Percentiles rank a stretch among this genome's conserved stretches.
These are phyloP conservation scores for Miscanthus lutarioriparius DNA, from an alignment of 176 grass and related monocot species.

Conservation along the genomic window DNA sequence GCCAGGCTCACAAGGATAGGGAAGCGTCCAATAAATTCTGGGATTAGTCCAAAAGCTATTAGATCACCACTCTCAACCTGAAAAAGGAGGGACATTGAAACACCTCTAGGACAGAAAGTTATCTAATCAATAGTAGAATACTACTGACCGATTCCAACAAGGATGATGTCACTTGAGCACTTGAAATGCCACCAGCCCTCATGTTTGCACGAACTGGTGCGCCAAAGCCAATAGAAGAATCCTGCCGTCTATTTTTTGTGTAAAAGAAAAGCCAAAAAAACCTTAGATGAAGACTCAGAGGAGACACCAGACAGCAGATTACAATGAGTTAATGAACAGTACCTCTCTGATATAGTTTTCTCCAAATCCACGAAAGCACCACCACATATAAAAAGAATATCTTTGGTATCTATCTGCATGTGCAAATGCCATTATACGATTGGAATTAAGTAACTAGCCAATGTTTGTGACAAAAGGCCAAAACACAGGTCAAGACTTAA, in stretches of 20 bases:
- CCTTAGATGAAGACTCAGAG: slow-evolving; percentile 26
- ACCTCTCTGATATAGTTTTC: slow-evolving; percentile 98
- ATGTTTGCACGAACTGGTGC: slow-evolving; percentile 88
- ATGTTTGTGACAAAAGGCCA: background rate
- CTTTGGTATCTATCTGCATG: slow-evolving; percentile 95
- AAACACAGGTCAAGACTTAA: slow-evolving; percentile 33
- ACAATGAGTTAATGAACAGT: background rate
- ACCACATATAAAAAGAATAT: slow-evolving; percentile 98
- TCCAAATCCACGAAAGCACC: slow-evolving; percentile 92
- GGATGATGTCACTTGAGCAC: slow-evolving; percentile 84
- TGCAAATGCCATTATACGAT: slow-evolving; percentile 28
- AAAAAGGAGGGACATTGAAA: slow-evolving; percentile 31
- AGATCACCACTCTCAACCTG: slow-evolving; percentile 98
- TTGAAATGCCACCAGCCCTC: slow-evolving; percentile 72
- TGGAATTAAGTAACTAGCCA: slow-evolving; percentile 14
- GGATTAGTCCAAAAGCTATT: slow-evolving; percentile 96
- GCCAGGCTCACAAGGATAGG: slow-evolving; percentile 88
- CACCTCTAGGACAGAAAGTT: slow-evolving; percentile 15
- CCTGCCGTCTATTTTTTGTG: slow-evolving; percentile 62
- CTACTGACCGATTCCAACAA: slow-evolving; percentile 86
- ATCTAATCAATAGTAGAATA: background rate
- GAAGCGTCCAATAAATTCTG: slow-evolving; percentile 98
- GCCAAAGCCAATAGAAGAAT: slow-evolving; percentile 97
- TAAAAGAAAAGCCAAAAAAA: background rate
- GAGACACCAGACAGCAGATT: slow-evolving; percentile 26